Conservation (phyloP, 257 asterid genomes). For the Sherardia arvensis region DNA sequence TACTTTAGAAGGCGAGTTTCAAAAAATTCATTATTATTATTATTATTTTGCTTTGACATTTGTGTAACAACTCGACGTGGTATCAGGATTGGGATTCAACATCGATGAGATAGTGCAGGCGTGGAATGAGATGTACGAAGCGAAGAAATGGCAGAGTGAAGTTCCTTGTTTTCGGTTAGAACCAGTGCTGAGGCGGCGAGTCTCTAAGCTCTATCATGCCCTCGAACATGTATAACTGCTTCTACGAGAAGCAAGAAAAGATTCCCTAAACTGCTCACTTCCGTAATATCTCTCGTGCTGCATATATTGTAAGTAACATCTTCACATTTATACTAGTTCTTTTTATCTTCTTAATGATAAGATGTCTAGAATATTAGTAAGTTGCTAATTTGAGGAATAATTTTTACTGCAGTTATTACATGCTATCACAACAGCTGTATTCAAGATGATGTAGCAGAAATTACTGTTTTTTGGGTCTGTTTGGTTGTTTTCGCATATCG, state of each 20-base stretch:
- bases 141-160: slow-evolving; percentile 57
- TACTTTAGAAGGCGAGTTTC: slow-evolving; percentile 46
- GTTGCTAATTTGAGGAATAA: neutral
- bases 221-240: slow-evolving; percentile 46
- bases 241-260: slow-evolving; percentile 10
- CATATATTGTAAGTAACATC: slow-evolving; percentile 32
- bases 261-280: slow-evolving; percentile 14
- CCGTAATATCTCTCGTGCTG: slow-evolving; percentile 16
- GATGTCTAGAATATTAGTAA: too few relatives aligned
- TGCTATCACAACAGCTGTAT: slow-evolving; percentile 19
- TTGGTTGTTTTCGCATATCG: slow-evolving; percentile 11
- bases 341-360: too few relatives aligned
- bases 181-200: slow-evolving; percentile 68
- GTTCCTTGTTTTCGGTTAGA: slow-evolving; percentile 55
- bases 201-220: slow-evolving; percentile 51
- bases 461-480: slow-evolving; percentile 14
- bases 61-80: slow-evolving; percentile 13
- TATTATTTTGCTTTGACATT: slow-evolving; percentile 1
- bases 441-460: slow-evolving; percentile 29
- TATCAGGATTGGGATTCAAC: slow-evolving; percentile 73
- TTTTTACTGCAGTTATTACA: slow-evolving; percentile 23
- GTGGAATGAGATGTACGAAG: slow-evolving; percentile 89
- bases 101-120: slow-evolving; percentile 83
- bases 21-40: neutral
- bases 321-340: neutral